A percentile compares a stretch with the other conserved stretches of the same genome.
Evolutionary conservation across 2,329 filamentous ascomycete species (phyloP).

Genomic region (Beauveria australis): DNA sequence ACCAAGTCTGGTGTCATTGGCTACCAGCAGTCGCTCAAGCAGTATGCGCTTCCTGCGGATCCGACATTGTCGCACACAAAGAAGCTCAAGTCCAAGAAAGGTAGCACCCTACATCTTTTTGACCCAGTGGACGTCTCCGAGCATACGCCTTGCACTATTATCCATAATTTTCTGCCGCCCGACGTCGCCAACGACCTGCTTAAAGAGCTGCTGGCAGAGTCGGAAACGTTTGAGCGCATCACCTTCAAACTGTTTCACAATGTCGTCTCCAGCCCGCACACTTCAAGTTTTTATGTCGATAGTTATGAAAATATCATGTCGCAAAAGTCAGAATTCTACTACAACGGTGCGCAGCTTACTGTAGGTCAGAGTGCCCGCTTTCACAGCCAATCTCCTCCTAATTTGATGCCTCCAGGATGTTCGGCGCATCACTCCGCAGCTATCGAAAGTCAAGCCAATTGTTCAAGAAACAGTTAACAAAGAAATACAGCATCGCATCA

Average conservation of each 20-base stretch:
- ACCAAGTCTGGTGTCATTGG: slow-evolving; percentile 36
- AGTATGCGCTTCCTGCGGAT: slow-evolving; percentile 31
- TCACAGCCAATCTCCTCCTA: not conserved
- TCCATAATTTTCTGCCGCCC: slow-evolving; percentile 78
- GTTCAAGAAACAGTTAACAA: slow-evolving; percentile 71
- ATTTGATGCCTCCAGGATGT: slow-evolving; percentile 48
- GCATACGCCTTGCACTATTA: slow-evolving; percentile 82
- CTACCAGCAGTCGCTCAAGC: slow-evolving; percentile 56
- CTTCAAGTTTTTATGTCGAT: slow-evolving; percentile 74
- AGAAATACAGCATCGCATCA: slow-evolving; percentile 66
- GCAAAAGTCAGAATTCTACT: slow-evolving; percentile 75
- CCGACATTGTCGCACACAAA: slow-evolving; percentile 29
- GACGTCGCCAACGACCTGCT: slow-evolving; percentile 67
- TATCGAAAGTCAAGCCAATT: slow-evolving; percentile 58
- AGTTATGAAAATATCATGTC: slow-evolving; percentile 57
- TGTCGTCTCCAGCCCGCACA: slow-evolving; percentile 78
- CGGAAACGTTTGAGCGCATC: slow-evolving; percentile 58
- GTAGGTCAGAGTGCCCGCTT: slow-evolving; percentile 26
- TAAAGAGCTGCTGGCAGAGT: slow-evolving; percentile 65
- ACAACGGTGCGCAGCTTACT: slow-evolving; percentile 69
- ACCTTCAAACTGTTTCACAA: slow-evolving; percentile 85
- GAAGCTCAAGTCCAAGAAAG: slow-evolving; percentile 60
- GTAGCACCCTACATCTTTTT: slow-evolving; percentile 76
- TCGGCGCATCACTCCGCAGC: slow-evolving; percentile 64
- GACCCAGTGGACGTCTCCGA: slow-evolving; percentile 71